Evolutionary conservation across 192 early-diverging fungal genomes (phyloP).

Genomic region (Backusella circina): DNA sequence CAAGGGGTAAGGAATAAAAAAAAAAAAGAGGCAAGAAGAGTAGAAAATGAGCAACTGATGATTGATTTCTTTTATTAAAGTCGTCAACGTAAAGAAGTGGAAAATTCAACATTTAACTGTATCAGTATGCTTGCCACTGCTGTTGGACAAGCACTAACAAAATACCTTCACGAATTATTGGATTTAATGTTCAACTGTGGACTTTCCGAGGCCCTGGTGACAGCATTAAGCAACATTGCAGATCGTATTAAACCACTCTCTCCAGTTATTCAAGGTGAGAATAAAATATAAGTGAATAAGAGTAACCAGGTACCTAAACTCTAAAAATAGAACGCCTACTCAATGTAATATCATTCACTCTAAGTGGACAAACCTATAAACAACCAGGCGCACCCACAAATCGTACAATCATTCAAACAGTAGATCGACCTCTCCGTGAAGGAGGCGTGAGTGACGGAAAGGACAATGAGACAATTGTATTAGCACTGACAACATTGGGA

Average conservation of each 20-base stretch:
- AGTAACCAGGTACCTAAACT: background rate
- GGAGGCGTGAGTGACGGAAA: slow-evolving; percentile 46
- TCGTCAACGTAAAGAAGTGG: slow-evolving; percentile 53
- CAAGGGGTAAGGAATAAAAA: slow-evolving; percentile 52
- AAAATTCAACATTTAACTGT: slow-evolving; percentile 73
- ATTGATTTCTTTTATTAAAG: background rate
- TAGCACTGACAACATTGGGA: slow-evolving; percentile 82
- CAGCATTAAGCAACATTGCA: slow-evolving; percentile 77
- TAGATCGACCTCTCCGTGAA: slow-evolving; percentile 26
- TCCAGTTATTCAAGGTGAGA: slow-evolving; percentile 77
- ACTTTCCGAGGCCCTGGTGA: slow-evolving; percentile 75
- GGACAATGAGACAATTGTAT: slow-evolving; percentile 70
- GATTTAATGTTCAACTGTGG: slow-evolving; percentile 92
- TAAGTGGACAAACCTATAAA: slow-evolving; percentile 78
- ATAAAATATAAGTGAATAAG: background rate
- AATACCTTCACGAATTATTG: slow-evolving; percentile 82
- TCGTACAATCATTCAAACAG: slow-evolving; percentile 24
- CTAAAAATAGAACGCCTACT: slow-evolving; percentile 67
- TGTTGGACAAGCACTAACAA: slow-evolving; percentile 86
- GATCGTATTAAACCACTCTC: slow-evolving; percentile 80
- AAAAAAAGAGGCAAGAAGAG: background rate
- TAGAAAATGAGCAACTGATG: background rate
- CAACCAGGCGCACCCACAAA: slow-evolving; percentile 65
- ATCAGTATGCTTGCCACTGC: slow-evolving; percentile 86
- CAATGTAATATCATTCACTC: slow-evolving; percentile 82